A percentile compares a stretch with the other conserved stretches of the same genome.
These are phyloP conservation scores for Powellomyces hirtus DNA, from an alignment of 192 early-diverging fungal genomes.

Conservation along the genomic window DNA sequence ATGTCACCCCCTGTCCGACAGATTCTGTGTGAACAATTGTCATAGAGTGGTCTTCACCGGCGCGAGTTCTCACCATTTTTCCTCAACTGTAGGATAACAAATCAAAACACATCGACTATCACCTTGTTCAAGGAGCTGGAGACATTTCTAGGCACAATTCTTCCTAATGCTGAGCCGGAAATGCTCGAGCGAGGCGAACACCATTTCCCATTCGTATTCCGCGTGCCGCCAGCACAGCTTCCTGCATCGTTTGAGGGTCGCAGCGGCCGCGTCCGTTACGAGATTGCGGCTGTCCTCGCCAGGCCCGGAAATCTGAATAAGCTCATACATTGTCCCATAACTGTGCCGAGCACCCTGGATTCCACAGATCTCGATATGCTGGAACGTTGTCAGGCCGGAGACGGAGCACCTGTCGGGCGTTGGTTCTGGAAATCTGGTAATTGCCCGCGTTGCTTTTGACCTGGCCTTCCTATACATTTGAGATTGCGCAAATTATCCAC, in stretches of 20 bases:
- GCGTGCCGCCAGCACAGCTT: conserved; percentile 32
- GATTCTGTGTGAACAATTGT: no score
- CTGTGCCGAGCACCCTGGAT: conserved; percentile 32
- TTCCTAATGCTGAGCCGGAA: not conserved
- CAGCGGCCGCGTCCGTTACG: conserved; percentile 29
- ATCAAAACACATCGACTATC: conserved; percentile 20
- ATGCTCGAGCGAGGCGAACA: conserved; percentile 23
- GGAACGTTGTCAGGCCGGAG: not conserved
- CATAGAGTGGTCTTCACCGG: no score
- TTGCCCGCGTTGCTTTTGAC: no score
- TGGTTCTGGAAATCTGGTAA: conserved; percentile 25
- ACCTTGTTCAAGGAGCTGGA: conserved; percentile 36
- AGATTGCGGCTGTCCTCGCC: conserved; percentile 14
- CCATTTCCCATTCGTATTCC: conserved; percentile 34
- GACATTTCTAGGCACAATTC: conserved; percentile 19
- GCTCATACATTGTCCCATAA: conserved; percentile 2
- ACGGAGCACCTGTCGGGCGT: conserved; percentile 10
- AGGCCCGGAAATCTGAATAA: conserved; percentile 11
- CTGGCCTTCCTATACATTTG: no score
- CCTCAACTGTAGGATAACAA: not conserved
- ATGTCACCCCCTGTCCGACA: not conserved
- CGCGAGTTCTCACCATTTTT: no score
- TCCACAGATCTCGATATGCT: conserved; percentile 17
- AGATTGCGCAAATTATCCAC: no score
- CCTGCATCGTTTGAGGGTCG: conserved; percentile 36